These are phyloP conservation scores for Hanseniaspora lindneri DNA, from an alignment of 805 yeast genomes.

Conservation along the genomic window DNA sequence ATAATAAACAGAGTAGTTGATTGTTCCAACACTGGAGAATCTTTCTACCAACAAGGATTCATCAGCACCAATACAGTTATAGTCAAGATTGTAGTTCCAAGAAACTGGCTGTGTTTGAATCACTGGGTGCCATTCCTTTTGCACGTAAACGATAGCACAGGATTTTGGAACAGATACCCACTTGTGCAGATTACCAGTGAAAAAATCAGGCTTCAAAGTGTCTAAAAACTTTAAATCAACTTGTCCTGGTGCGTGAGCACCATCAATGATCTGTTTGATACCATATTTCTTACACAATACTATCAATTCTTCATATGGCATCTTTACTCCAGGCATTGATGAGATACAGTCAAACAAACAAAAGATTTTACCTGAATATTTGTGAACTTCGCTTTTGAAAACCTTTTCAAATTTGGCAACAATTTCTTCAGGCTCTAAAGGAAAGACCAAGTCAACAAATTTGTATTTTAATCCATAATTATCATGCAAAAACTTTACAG, in stretches of 20 bases:
- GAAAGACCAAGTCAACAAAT: constrained; percentile 34
- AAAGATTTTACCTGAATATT: constrained; percentile 26
- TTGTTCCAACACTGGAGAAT: constrained; percentile 43
- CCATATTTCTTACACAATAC: constrained; percentile 35
- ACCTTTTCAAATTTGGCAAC: constrained; percentile 28
- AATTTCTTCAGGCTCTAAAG: constrained; percentile 34
- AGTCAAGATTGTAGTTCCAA: constrained; percentile 27
- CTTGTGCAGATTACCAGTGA: constrained; percentile 53
- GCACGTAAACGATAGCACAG: constrained; percentile 48
- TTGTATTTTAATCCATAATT: constrained; percentile 30
- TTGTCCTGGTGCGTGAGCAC: constrained; percentile 58
- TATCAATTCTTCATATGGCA: constrained; percentile 45
- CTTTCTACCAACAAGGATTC: constrained; percentile 25
- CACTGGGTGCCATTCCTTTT: constrained; percentile 36
- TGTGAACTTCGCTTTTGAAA: constrained; percentile 20
- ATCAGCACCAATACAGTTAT: constrained; percentile 10
- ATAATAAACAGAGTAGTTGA: constrained; percentile 34
- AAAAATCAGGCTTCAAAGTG: constrained; percentile 45
- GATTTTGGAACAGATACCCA: constrained; percentile 54
- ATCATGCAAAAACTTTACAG: constrained; percentile 34
- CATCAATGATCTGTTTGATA: constrained; percentile 52
- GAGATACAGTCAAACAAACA: constrained; percentile 47
- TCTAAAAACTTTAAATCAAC: constrained; percentile 34
- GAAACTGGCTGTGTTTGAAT: constrained; percentile 52
- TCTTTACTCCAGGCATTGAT: constrained; percentile 50